Conservation (phyloP, 257 asterid genomes). For the Sherardia arvensis region DNA sequence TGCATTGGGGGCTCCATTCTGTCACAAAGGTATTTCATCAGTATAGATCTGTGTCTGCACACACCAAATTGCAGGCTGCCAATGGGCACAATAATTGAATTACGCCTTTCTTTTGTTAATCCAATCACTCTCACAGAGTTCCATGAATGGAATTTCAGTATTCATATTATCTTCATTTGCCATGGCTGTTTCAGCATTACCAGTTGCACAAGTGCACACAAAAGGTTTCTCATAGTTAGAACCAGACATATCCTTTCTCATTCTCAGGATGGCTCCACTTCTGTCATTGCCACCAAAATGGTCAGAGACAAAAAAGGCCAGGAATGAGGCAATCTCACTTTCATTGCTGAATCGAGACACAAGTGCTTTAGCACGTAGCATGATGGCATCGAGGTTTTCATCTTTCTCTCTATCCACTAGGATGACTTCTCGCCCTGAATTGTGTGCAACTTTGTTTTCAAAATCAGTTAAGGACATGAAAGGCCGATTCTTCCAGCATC, state of each 20-base stretch:
- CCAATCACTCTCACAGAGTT: conserved; percentile 63
- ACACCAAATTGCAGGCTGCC: conserved; percentile 87
- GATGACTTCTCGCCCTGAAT: conserved; percentile 66
- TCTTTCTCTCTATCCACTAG: conserved; percentile 78
- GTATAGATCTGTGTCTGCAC: conserved; percentile 93
- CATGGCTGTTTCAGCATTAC: conserved; percentile 23
- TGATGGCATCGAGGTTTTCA: conserved; percentile 68
- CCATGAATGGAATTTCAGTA: conserved; percentile 30
- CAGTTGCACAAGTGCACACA: conserved; percentile 79
- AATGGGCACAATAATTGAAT: conserved; percentile 71
- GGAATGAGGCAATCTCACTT: conserved; percentile 58
- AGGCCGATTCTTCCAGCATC: conserved; percentile 92
- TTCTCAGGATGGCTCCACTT: conserved; percentile 41
- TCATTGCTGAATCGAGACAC: conserved; percentile 44
- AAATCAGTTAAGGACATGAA: conserved; percentile 54
- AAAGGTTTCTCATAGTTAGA: conserved; percentile 60
- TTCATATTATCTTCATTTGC: conserved; percentile 23
- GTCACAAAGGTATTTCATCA: conserved; percentile 94
- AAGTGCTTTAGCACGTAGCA: conserved; percentile 59
- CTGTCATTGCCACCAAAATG: conserved; percentile 97
- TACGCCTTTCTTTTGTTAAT: conserved; percentile 46
- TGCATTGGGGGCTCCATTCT: conserved; percentile 80
- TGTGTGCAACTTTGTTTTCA: conserved; percentile 38
- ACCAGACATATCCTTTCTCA: conserved; percentile 70
- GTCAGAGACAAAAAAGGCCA: conserved; percentile 87